Conservation (phyloP, 2,329 filamentous ascomycete genomes). For the Calonectria henricotiae region DNA sequence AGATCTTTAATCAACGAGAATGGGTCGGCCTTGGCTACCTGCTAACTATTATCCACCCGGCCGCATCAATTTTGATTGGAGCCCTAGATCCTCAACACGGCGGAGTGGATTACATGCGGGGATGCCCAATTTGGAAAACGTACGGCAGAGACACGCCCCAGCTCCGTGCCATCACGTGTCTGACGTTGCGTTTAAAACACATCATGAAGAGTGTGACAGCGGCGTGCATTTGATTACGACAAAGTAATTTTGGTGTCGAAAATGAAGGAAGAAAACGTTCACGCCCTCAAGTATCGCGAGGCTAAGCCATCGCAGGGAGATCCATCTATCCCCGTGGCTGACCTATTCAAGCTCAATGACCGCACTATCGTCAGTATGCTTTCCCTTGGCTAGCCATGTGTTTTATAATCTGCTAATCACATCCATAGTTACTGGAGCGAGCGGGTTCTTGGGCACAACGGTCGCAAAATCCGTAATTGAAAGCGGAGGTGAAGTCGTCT, state of each 20-base stretch:
- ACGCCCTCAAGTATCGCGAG: conserved; percentile 29
- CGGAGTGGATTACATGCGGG: conserved; percentile 8
- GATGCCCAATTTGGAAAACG: conserved; percentile 6
- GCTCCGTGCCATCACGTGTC: conserved; percentile 13
- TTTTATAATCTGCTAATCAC: neutral
- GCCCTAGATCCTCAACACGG: neutral
- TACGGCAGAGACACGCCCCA: neutral
- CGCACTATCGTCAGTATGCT: conserved; percentile 1
- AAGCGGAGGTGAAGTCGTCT: conserved; percentile 12
- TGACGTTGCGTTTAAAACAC: neutral
- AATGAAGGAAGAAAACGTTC: conserved; percentile 10
- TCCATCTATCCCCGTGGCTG: neutral
- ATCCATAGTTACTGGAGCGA: neutral
- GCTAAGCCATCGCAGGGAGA: conserved; percentile 25
- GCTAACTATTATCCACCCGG: too few relatives aligned
- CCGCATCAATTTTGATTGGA: neutral
- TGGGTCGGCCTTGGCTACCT: too few relatives aligned
- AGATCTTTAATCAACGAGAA: too few relatives aligned
- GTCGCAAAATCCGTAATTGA: neutral
- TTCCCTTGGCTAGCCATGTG: too few relatives aligned
- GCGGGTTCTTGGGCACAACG: conserved; percentile 12
- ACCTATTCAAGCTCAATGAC: neutral
- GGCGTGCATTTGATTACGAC: too few relatives aligned
- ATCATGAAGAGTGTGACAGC: neutral
- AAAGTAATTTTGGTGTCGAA: neutral